Percentiles rank a stretch among this genome's conserved stretches.
These are phyloP conservation scores for Cicer arietinum DNA, from an alignment of 306 rosid genomes.

Conservation along the genomic window DNA sequence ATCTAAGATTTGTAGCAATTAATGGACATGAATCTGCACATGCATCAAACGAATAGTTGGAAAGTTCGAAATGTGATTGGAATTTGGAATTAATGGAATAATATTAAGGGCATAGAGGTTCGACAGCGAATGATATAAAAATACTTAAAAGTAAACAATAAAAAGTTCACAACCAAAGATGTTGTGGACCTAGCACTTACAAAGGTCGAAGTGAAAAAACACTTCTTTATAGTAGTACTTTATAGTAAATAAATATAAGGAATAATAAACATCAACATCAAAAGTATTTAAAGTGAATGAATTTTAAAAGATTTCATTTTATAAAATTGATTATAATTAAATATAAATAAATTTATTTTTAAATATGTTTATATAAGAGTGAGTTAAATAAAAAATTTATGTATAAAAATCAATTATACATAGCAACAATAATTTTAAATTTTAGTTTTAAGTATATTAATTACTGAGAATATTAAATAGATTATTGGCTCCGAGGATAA, in stretches of 20 bases:
- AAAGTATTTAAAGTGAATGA: too few species aligned
- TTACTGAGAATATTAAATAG: too few species aligned
- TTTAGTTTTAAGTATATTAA: too few species aligned
- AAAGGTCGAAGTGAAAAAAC: slow-evolving; percentile 13
- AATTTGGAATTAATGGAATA: slow-evolving; percentile 37
- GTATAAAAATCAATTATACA: too few species aligned
- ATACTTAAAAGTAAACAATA: slow-evolving; percentile 7
- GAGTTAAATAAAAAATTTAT: too few species aligned
- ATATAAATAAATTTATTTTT: too few species aligned
- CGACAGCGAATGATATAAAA: not conserved
- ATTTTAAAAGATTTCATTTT: too few species aligned
- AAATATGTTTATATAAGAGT: too few species aligned
- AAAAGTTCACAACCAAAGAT: not conserved
- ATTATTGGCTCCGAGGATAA: too few species aligned
- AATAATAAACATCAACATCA: not conserved
- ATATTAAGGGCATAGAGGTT: not conserved
- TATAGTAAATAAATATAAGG: not conserved
- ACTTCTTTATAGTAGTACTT: not conserved
- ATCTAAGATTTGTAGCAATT: slow-evolving; percentile 13
- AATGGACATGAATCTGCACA: slow-evolving; percentile 34
- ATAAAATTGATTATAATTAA: too few species aligned
- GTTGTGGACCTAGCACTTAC: slow-evolving; percentile 29
- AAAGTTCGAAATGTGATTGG: slow-evolving; percentile 44
- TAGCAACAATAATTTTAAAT: too few species aligned
- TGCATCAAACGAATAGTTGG: slow-evolving; percentile 30